Evolutionary conservation across 805 yeast genomes (phyloP).

Genomic region (Maudiozyma pseudohumilis): DNA sequence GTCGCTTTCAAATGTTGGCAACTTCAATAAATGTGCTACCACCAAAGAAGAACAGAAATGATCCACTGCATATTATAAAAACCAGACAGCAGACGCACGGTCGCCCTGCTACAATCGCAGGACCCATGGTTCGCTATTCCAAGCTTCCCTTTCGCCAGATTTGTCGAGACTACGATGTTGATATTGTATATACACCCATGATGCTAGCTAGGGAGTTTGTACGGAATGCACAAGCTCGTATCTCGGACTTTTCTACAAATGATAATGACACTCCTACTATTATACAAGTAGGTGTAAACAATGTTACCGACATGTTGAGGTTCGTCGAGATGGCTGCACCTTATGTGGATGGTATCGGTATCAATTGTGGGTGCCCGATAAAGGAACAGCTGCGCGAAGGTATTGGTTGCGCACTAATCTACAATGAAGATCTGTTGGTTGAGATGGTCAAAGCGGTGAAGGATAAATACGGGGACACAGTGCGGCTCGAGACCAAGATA

Average conservation of each 20-base stretch:
- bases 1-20: background rate
- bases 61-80: slow-evolving; percentile 42
- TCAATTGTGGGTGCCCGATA: slow-evolving; percentile 97
- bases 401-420: slow-evolving; percentile 92
- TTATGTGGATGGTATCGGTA: slow-evolving; percentile 84
- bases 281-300: slow-evolving; percentile 86
- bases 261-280: slow-evolving; percentile 58
- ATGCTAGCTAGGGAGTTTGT: slow-evolving; percentile 92
- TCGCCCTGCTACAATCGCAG: slow-evolving; percentile 59
- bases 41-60: slow-evolving; percentile 32
- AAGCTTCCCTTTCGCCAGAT: slow-evolving; percentile 84
- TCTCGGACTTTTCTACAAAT: slow-evolving; percentile 79
- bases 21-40: background rate
- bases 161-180: slow-evolving; percentile 61
- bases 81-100: slow-evolving; percentile 36
- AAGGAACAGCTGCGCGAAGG: slow-evolving; percentile 92
- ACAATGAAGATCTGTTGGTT: slow-evolving; percentile 68
- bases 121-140: slow-evolving; percentile 97
- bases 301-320: slow-evolving; percentile 67
- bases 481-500: slow-evolving; percentile 87
- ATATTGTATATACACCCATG: slow-evolving; percentile 92
- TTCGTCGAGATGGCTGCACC: slow-evolving; percentile 87
- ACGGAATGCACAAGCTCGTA: slow-evolving; percentile 68
- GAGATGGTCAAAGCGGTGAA: slow-evolving; percentile 81
- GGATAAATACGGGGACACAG: slow-evolving; percentile 52